Percentiles rank a stretch among this genome's conserved stretches.
phyloP scores from a whole-genome alignment of 495 filamentous ascomycete species.

The Tuber borchii region DNA sequence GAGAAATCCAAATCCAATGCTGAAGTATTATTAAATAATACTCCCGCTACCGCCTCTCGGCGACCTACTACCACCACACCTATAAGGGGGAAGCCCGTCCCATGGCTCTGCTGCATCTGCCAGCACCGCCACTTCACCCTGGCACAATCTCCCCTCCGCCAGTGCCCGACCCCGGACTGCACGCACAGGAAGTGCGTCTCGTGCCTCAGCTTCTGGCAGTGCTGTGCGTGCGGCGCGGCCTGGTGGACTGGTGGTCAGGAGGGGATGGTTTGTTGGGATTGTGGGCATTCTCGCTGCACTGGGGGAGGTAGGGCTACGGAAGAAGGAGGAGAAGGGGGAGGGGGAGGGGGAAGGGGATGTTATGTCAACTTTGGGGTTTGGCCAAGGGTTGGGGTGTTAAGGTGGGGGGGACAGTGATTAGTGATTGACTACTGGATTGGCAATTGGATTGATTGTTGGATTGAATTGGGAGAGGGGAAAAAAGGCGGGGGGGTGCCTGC shows the following conservation, averaged over 20 bases:
- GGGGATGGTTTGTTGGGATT: not conserved
- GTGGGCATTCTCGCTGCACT: not conserved
- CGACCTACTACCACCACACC: not conserved
- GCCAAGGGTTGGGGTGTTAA: not conserved
- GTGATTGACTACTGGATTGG: not conserved
- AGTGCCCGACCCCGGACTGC: not conserved
- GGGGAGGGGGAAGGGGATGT: not conserved
- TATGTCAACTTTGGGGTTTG: not conserved
- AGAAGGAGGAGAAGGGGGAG: not conserved
- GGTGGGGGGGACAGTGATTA: not conserved
- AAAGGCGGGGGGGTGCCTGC: not conserved
- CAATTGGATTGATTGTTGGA: not conserved
- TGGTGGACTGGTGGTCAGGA: not conserved
- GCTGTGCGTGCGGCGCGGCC: not conserved
- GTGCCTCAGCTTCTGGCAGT: slow-evolving; percentile 2
- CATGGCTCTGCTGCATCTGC: not conserved
- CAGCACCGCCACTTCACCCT: not conserved
- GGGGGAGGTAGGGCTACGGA: not conserved
- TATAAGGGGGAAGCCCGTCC: not conserved
- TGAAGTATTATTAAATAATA: no score
- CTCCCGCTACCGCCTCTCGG: not conserved
- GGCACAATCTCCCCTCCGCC: not conserved
- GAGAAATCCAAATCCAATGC: not conserved
- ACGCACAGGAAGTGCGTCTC: not conserved
- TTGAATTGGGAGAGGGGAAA: not conserved